Base-by-base conservation (phyloP, 805 yeast genomes). In the Teunomyces panamensis region DNA sequence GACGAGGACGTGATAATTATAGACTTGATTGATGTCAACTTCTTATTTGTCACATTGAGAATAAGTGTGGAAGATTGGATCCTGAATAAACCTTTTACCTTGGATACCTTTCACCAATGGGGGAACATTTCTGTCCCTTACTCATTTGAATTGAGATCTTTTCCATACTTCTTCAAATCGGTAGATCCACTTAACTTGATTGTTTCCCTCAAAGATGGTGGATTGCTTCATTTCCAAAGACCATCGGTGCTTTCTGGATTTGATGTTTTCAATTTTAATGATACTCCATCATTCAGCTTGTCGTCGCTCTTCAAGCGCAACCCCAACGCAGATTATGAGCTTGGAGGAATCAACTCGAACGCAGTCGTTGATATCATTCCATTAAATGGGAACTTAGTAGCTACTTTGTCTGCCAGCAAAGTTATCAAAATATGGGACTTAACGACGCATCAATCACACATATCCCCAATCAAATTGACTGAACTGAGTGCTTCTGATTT, bases 201-300 rank as follows among this genome's bases (percentile, higher is more conserved):
- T 3, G 80, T 85, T 0, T 73, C 89, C 4, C 69, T 90, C 43
- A 74, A 75, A 39, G 96, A 91, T 65, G 97, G 97, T 24, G 89
- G 91, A 1, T 62, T 90, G 36, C 65, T 89, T 43, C 83, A 82
- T 39, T 69, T 86, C 48, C 55, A 57, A 30, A 68, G 81, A 54
- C 35, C 54, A 0, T n/a, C 26, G 10, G 39, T 46, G 9, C 61
- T 73, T 27, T 53, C 51, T 3, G 69, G 64, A 20, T 62, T 69
- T 36, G 79, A 68, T 48, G 79, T 78, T 8, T 63, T 61, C 39
- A 65, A 81, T 27, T 86, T 85, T 62, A 77, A 74, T 49, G 90
- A 84, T 37, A 39, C 58, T 4, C 50, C 67, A 55, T 74, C 56
- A 64, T 64, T 56, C 56, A 58, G 58, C 47, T 57, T 68, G 34